phyloP scores from a whole-genome alignment of 208 protist species.

The Acanthamoeba sp. region DNA sequence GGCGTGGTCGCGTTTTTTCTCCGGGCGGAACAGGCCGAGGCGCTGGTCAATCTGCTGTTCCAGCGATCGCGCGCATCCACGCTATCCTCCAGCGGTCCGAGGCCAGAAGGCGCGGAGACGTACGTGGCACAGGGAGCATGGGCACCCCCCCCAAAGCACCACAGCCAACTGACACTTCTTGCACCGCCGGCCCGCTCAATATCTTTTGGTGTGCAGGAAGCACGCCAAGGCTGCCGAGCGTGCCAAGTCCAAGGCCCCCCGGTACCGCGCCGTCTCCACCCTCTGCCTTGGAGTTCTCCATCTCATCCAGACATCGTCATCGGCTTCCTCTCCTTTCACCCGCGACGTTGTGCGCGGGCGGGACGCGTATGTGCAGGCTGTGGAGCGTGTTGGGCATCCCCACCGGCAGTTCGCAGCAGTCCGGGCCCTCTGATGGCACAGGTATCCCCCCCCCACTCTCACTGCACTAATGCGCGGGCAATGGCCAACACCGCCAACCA shows the following conservation, averaged over 20 bases:
- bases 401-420: background rate
- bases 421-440: background rate
- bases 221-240: background rate
- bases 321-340: background rate
- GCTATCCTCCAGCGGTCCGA: background rate
- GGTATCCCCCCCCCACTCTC: background rate
- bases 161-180: too few relatives aligned
- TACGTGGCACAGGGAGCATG: background rate
- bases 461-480: too few relatives aligned
- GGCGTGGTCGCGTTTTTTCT: background rate
- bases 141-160: too few relatives aligned
- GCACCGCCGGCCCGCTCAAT: too few relatives aligned
- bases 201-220: background rate
- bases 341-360: too few relatives aligned
- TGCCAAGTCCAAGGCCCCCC: background rate
- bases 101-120: background rate
- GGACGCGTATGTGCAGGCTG: background rate
- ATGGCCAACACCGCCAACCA: too few relatives aligned
- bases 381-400: conserved; percentile 1
- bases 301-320: too few relatives aligned
- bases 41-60: background rate
- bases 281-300: background rate
- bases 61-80: background rate
- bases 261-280: background rate
- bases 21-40: background rate